A percentile compares a stretch with the other conserved stretches of the same genome.
Evolutionary conservation across 2,329 filamentous ascomycete genomes (phyloP).

Genomic region (Pyrenophora graminea): DNA sequence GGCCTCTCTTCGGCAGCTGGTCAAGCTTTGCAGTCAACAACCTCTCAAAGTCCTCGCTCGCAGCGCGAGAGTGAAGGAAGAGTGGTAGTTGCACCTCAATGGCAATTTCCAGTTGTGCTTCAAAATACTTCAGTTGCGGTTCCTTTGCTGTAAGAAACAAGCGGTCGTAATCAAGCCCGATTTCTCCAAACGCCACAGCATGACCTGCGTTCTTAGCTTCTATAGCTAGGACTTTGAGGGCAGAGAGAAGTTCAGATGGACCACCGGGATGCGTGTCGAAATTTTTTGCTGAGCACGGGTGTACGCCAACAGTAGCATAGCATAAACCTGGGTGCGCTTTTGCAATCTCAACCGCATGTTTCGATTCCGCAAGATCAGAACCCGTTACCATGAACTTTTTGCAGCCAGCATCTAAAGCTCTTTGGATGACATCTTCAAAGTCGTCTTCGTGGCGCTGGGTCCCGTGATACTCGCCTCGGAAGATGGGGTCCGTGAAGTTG

Average conservation of each 20-base stretch:
- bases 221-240: slow-evolving; percentile 67
- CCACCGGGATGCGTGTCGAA: slow-evolving; percentile 70
- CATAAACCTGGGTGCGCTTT: slow-evolving; percentile 75
- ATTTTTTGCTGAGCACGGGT: slow-evolving; percentile 83
- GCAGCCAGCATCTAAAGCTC: slow-evolving; percentile 79
- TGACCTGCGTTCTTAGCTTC: slow-evolving; percentile 62
- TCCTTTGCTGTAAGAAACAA: slow-evolving; percentile 79
- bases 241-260: slow-evolving; percentile 57
- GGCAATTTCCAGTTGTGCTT: slow-evolving; percentile 78
- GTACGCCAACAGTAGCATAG: slow-evolving; percentile 90
- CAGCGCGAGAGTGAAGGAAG: slow-evolving; percentile 90
- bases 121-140: slow-evolving; percentile 83
- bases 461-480: slow-evolving; percentile 80
- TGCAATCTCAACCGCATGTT: slow-evolving; percentile 74
- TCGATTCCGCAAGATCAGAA: slow-evolving; percentile 78
- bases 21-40: slow-evolving; percentile 68
- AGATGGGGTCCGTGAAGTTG: slow-evolving; percentile 93
- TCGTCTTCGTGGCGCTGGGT: slow-evolving; percentile 76
- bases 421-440: slow-evolving; percentile 73
- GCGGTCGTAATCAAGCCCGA: slow-evolving; percentile 95
- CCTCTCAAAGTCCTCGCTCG: slow-evolving; percentile 74
- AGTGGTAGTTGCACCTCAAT: slow-evolving; percentile 78
- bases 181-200: slow-evolving; percentile 85
- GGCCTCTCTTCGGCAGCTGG: slow-evolving; percentile 71
- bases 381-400: slow-evolving; percentile 91